Percentiles rank a stretch among this genome's conserved stretches.
Evolutionary conservation across 169 alveolate species (phyloP).

Genomic region (Theileria annulata): DNA sequence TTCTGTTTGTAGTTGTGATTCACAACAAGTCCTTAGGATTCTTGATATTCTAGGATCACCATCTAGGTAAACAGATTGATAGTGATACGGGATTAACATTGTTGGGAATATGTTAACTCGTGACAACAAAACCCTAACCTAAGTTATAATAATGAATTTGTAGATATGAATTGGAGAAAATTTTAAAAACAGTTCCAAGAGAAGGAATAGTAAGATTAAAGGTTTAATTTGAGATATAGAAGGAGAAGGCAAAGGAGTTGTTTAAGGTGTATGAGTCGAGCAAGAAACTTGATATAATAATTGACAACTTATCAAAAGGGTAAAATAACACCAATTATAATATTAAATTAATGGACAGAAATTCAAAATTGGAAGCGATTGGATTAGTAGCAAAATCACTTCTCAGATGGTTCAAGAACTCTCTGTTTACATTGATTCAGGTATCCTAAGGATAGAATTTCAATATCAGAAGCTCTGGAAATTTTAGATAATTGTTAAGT

Average conservation of each 20-base stretch:
- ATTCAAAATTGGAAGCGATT: not conserved
- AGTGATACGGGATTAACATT: not conserved
- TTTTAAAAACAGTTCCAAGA: conserved; percentile 33
- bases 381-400: conserved; percentile 12
- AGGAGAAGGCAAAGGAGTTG: conserved; percentile 25
- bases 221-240: not conserved
- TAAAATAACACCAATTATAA: not conserved
- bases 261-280: conserved; percentile 20
- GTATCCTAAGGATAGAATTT: conserved; percentile 14
- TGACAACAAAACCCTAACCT: not conserved
- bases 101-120: not conserved
- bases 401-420: conserved; percentile 1
- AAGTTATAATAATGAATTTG: not conserved
- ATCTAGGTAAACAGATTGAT: conserved; percentile 11
- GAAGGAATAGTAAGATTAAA: conserved; percentile 19
- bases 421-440: not conserved
- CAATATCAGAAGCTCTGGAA: conserved; percentile 7
- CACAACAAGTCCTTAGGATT: conserved; percentile 32
- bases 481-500: not conserved
- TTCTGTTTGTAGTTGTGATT: conserved; percentile 25
- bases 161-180: conserved; percentile 38
- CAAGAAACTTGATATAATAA: conserved; percentile 9
- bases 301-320: conserved; percentile 7
- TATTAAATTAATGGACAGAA: not conserved
- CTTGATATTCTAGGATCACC: conserved; percentile 58